These are phyloP conservation scores for Cryphonectria radicalis DNA, from an alignment of 2,329 filamentous ascomycete genomes.

Conservation along the genomic window DNA sequence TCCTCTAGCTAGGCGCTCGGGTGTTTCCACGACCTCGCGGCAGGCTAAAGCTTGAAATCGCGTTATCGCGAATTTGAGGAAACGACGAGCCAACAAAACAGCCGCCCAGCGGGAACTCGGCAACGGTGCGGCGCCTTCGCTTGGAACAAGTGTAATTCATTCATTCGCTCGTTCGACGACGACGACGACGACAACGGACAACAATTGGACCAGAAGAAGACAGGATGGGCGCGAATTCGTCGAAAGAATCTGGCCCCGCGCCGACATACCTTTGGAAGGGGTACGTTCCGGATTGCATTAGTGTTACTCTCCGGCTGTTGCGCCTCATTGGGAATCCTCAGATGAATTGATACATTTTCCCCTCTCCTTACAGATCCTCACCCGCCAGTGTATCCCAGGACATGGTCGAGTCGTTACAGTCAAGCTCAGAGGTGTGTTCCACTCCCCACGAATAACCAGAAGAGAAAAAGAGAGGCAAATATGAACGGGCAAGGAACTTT, in stretches of 20 bases:
- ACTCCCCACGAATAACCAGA: background rate
- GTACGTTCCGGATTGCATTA: conserved; percentile 45
- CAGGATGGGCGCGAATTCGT: conserved; percentile 62
- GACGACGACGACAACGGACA: background rate
- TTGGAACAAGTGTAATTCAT: background rate
- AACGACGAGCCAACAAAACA: background rate
- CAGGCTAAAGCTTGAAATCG: conserved; percentile 8
- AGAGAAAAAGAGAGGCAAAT: background rate
- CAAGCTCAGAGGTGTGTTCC: conserved; percentile 75
- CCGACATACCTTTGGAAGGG: conserved; percentile 57
- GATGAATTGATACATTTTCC: background rate
- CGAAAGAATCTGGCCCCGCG: conserved; percentile 53
- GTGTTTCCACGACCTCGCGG: background rate
- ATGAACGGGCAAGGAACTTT: background rate
- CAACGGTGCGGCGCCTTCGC: background rate
- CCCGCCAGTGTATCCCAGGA: conserved; percentile 72
- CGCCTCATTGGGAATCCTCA: background rate
- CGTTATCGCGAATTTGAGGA: conserved; percentile 13
- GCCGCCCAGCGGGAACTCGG: conserved; percentile 15
- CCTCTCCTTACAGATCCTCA: conserved; percentile 43
- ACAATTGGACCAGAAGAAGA: conserved; percentile 35
- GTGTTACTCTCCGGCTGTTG: background rate
- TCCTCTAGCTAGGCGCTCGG: background rate
- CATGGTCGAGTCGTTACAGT: conserved; percentile 81
- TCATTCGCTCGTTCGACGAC: background rate